Evolutionary conservation across 179 eudicot species (phyloP).

Genomic region (Nepenthes alata): DNA sequence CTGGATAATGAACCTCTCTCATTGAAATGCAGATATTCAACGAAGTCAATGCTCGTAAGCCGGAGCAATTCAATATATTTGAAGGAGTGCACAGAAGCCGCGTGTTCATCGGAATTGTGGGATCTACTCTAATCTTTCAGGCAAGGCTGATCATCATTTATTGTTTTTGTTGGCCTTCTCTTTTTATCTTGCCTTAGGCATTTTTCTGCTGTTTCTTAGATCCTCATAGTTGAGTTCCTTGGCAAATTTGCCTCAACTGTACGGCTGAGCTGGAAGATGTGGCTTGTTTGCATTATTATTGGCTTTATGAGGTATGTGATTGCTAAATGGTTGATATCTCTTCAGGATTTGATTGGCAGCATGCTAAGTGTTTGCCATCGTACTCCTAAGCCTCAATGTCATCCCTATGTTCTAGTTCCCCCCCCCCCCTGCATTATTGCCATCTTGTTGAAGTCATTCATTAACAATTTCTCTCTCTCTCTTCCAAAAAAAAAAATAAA

Average conservation of each 20-base stretch:
- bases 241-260: conserved; percentile 71
- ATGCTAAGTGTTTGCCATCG: no score
- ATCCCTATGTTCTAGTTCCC: background rate
- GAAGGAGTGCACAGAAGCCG: conserved; percentile 48
- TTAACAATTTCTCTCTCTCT: background rate
- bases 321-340: no score
- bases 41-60: conserved; percentile 90
- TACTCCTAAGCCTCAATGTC: no score
- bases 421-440: background rate
- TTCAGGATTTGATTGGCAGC: no score
- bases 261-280: conserved; percentile 58
- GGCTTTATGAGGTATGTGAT: conserved; percentile 54
- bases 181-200: background rate
- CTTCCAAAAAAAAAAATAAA: no score
- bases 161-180: conserved; percentile 1
- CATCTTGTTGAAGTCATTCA: background rate
- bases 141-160: conserved; percentile 15
- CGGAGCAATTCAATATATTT: conserved; percentile 67
- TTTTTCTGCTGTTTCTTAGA: conserved; percentile 20
- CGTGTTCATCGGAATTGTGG: conserved; percentile 62
- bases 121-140: conserved; percentile 55
- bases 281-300: conserved; percentile 59
- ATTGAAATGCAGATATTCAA: conserved; percentile 54
- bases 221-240: conserved; percentile 62
- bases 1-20: background rate